These are phyloP conservation scores for Orbilia javanica DNA, from an alignment of 2,329 filamentous ascomycete species.

Conservation along the genomic window DNA sequence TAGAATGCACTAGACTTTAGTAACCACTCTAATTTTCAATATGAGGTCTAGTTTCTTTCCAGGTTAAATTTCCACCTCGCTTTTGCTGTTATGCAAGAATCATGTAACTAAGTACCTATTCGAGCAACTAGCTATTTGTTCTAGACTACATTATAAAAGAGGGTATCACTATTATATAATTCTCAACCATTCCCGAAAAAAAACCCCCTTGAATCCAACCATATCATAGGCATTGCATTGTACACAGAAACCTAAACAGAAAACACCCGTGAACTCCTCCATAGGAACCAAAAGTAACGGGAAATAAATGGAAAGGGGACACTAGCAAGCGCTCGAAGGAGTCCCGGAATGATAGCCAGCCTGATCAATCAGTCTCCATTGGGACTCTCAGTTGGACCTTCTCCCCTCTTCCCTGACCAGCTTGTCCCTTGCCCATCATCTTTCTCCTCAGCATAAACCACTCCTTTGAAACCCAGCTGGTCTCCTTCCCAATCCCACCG, in stretches of 20 bases:
- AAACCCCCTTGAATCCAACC: background rate
- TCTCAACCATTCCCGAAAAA: conserved; percentile 6
- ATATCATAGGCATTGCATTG: background rate
- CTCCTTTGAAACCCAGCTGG: conserved; percentile 53
- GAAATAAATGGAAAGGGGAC: background rate
- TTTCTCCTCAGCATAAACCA: conserved; percentile 42
- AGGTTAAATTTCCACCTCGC: no score
- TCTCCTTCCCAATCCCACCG: conserved; percentile 45
- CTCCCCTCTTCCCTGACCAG: background rate
- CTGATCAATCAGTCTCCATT: conserved; percentile 51
- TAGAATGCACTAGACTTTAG: no score
- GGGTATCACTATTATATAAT: conserved; percentile 27
- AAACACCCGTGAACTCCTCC: conserved; percentile 10
- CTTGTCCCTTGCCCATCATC: background rate
- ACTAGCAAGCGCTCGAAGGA: no score
- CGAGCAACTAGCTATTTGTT: no score
- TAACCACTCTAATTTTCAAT: no score
- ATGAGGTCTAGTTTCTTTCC: no score
- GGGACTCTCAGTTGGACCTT: conserved; percentile 39
- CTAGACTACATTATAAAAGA: conserved; percentile 16
- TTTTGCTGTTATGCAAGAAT: no score
- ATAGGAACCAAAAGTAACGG: background rate
- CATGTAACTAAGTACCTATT: no score
- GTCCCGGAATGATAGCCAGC: no score
- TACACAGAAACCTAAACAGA: background rate